Base-by-base conservation (phyloP, 768 basidiomycete species). In the Auricularia cornea region DNA sequence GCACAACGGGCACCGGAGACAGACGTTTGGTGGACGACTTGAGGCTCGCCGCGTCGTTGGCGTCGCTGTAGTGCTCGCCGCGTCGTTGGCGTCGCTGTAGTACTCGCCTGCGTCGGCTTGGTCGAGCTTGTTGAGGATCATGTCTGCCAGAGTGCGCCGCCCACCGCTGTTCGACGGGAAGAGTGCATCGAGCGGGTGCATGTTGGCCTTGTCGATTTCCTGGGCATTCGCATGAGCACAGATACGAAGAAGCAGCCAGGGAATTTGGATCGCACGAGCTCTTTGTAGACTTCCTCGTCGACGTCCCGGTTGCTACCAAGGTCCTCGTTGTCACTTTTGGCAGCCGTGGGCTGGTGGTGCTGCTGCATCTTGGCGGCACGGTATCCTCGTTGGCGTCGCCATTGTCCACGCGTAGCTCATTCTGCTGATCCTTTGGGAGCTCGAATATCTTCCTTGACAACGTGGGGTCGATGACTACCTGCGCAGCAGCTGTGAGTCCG, bases 71-170 rank as follows among this genome's bases (percentile, higher is more conserved):
- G 10, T 84, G 73, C 41, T 81, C 78, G 54, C 78, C 78, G n/a
- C n/a, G n/a, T 63, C 38, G n/a, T 59, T 57, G 28, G 59, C 61
- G 82, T 81, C 62, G 86, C 77, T 11, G 83, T 80, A 32, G 10
- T 84, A 73, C 41, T 81, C 78, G 54, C 78, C 78, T 3, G 80
- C 73, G 66, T 87, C 85, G 14, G 78, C 81, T 63, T 80, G 83
- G 64, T 95, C 89, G 28, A 99, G 80, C 76, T 98, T 98, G 29
- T 90, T 83, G 71, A 99, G 92, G 64, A 98, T 99, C n/a, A 98
- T 80, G 72, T 99, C 97, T 32, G 97, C 97, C 32, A 99, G 78
- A 2, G 96, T 98, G 73, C 84, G 83, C 54, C 92, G 84, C 72
- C 90, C 88, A 5, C 83, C 82, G 18, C 84, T 80, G 74, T 88